A percentile compares a stretch with the other conserved stretches of the same genome.
Evolutionary conservation across 202 grass and related monocot species (phyloP).

Genomic region (Carex arenaria): DNA sequence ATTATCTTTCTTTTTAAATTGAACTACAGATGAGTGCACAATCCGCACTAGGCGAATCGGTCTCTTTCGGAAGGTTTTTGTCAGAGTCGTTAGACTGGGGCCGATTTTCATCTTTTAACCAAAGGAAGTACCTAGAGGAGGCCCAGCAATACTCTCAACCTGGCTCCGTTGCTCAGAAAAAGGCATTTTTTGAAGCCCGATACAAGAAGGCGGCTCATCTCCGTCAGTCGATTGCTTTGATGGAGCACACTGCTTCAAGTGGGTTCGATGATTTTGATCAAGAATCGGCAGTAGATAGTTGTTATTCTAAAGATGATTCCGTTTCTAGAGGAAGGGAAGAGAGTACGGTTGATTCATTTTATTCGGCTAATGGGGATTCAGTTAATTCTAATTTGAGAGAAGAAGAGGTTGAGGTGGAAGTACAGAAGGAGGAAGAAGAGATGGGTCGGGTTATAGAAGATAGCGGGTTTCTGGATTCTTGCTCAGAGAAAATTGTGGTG

Average conservation of each 20-base stretch:
- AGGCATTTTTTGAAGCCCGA: conserved; percentile 66
- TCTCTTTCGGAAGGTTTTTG: conserved; percentile 72
- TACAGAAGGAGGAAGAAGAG: conserved; percentile 1
- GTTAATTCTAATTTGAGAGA: conserved; percentile 16
- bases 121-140: conserved; percentile 68
- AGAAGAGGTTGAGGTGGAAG: not conserved
- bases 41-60: conserved; percentile 66
- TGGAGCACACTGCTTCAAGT: not conserved
- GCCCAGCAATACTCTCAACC: conserved; percentile 45
- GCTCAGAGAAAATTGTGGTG: not conserved
- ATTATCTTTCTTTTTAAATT: not conserved
- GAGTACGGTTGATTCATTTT: not conserved
- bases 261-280: not conserved
- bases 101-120: conserved; percentile 54
- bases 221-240: not conserved
- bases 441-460: not conserved
- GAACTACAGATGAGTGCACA: not conserved
- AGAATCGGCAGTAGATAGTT: conserved; percentile 1
- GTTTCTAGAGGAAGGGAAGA: conserved; percentile 1
- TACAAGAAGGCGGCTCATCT: conserved; percentile 49
- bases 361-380: not conserved
- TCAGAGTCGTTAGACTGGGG: conserved; percentile 72
- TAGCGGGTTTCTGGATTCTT: not conserved
- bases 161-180: conserved; percentile 66
- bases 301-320: conserved; percentile 35